Percentiles rank a stretch among this genome's conserved stretches.
Evolutionary conservation across 768 basidiomycete species (phyloP).

Genomic region (Boletellus sp.): DNA sequence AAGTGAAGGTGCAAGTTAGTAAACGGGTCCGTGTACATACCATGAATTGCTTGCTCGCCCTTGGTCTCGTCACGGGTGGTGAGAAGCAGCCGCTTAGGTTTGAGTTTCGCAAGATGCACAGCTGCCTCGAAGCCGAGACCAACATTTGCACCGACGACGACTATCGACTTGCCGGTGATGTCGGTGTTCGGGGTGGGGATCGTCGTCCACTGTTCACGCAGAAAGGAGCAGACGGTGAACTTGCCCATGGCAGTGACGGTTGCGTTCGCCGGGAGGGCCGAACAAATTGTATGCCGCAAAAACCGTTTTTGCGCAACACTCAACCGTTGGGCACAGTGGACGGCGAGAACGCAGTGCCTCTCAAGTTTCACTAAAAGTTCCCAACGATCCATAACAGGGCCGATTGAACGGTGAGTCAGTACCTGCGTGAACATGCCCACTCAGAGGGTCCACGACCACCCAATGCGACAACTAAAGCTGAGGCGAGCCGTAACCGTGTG

Average conservation of each 20-base stretch:
- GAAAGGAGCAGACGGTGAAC: slow-evolving; percentile 12
- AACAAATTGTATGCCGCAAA: background rate
- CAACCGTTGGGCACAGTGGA: background rate
- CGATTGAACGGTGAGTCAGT: background rate
- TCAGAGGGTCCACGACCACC: background rate
- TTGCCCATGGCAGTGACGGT: slow-evolving; percentile 21
- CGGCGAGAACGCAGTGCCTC: background rate
- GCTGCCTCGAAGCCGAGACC: slow-evolving; percentile 31
- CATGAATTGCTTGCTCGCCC: slow-evolving; percentile 15
- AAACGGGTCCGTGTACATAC: slow-evolving; percentile 13
- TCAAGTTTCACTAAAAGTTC: background rate
- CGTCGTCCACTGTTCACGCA: slow-evolving; percentile 28
- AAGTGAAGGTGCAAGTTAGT: background rate
- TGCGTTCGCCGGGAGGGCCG: background rate
- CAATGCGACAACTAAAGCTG: background rate
- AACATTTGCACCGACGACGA: slow-evolving; percentile 27
- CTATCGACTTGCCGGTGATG: slow-evolving; percentile 20
- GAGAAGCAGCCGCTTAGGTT: slow-evolving; percentile 23
- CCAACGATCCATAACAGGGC: background rate
- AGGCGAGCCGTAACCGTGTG: background rate
- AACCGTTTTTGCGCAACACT: background rate
- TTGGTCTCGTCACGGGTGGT: slow-evolving; percentile 25
- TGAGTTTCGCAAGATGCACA: slow-evolving; percentile 24
- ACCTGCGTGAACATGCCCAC: background rate
- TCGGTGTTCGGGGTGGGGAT: slow-evolving; percentile 23